These are phyloP conservation scores for Iris macrosiphon DNA, from an alignment of 106 monocot species.

Conservation along the genomic window DNA sequence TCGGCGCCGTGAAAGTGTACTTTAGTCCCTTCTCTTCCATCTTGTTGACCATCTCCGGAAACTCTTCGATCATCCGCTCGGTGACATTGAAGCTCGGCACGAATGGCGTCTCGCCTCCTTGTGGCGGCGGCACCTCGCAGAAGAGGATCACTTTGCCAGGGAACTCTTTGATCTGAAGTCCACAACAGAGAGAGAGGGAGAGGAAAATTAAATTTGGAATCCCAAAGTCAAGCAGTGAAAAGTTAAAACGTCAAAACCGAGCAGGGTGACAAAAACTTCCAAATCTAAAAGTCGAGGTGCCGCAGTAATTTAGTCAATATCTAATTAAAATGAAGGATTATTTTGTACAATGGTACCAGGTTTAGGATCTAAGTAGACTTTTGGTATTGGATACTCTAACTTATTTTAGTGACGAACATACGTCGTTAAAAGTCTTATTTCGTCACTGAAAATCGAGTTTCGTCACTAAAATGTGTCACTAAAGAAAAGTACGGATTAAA, in stretches of 20 bases:
- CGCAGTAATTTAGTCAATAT: too few relatives aligned
- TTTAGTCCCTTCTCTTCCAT: slow-evolving; percentile 26
- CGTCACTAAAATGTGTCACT: too few relatives aligned
- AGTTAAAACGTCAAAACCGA: background rate
- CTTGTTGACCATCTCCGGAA: slow-evolving; percentile 22
- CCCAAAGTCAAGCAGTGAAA: background rate
- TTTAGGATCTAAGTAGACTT: too few relatives aligned
- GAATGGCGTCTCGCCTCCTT: slow-evolving; percentile 31
- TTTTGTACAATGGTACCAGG: too few relatives aligned
- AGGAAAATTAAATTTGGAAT: background rate
- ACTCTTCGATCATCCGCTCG: slow-evolving; percentile 18
- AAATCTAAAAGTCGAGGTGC: too few relatives aligned
- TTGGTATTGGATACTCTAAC: too few relatives aligned
- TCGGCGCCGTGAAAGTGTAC: slow-evolving; percentile 18
- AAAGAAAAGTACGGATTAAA: too few relatives aligned
- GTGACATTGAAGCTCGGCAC: slow-evolving; percentile 30
- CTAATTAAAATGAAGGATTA: too few relatives aligned
- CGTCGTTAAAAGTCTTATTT: too few relatives aligned
- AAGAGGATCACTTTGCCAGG: slow-evolving; percentile 24
- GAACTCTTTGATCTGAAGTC: slow-evolving; percentile 24
- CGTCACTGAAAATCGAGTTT: too few relatives aligned
- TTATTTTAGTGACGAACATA: too few relatives aligned
- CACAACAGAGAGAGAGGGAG: background rate
- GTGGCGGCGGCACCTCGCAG: slow-evolving; percentile 27
- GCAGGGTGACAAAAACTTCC: too few relatives aligned